phyloP scores from a whole-genome alignment of 2,329 filamentous ascomycete genomes.

The Claviceps sp. region DNA sequence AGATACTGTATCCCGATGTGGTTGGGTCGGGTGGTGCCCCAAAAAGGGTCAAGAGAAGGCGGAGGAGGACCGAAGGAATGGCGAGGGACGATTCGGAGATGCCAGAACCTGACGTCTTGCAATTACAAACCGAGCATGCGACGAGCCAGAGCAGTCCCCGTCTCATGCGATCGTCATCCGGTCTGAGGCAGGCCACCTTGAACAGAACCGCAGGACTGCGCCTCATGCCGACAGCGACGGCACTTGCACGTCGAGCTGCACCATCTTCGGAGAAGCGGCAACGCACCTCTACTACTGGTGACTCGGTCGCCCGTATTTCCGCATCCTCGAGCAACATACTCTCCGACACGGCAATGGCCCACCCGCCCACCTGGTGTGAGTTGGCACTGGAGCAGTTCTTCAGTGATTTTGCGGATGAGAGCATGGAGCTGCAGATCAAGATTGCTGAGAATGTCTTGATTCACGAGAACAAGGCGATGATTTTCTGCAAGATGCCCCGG shows the following conservation, averaged over 20 bases:
- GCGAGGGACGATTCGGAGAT: constrained; percentile 33
- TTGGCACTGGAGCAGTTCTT: constrained; percentile 47
- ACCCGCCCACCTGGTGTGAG: constrained; percentile 38
- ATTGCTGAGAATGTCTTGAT: constrained; percentile 44
- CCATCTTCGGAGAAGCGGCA: constrained; percentile 22
- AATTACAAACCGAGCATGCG: constrained; percentile 25
- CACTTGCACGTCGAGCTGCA: constrained; percentile 26
- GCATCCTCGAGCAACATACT: background rate
- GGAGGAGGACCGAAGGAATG: constrained; percentile 34
- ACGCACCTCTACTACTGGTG: constrained; percentile 17
- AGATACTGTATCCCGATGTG: constrained; percentile 46
- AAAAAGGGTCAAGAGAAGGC: constrained; percentile 43
- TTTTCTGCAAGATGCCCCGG: constrained; percentile 48
- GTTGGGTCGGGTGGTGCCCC: constrained; percentile 46
- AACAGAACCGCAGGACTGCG: constrained; percentile 12
- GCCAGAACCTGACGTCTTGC: constrained; percentile 33
- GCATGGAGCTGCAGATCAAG: constrained; percentile 44
- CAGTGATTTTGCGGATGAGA: constrained; percentile 42
- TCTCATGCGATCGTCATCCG: constrained; percentile 14
- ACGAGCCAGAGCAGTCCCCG: constrained; percentile 14
- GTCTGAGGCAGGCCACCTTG: constrained; percentile 16
- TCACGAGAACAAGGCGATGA: constrained; percentile 47
- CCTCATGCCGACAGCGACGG: constrained; percentile 17
- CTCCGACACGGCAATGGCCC: constrained; percentile 6
- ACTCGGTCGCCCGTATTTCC: constrained; percentile 1